Percentiles rank a stretch among this genome's conserved stretches.
Conservation (phyloP, 2,329 filamentous ascomycete species). For the Zasmidium angulare region DNA sequence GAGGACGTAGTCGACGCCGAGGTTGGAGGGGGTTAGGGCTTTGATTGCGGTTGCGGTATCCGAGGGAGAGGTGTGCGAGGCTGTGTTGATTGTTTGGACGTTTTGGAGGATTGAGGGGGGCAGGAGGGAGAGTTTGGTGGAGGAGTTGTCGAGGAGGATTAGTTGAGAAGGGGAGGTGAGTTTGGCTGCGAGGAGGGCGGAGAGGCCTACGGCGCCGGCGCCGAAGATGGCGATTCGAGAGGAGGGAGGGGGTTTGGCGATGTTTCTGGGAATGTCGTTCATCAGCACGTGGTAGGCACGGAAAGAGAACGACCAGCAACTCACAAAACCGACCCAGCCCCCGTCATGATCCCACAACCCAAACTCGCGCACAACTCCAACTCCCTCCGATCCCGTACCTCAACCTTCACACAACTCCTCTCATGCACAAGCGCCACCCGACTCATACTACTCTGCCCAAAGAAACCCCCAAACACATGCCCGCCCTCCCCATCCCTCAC, state of each 20-base stretch:
- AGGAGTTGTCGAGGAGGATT: constrained; percentile 24
- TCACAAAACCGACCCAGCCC: constrained; percentile 24
- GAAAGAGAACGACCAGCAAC: too few relatives aligned
- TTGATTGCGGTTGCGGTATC: constrained; percentile 16
- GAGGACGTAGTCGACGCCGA: constrained; percentile 20
- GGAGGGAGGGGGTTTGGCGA: constrained; percentile 18
- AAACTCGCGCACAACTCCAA: constrained; percentile 21
- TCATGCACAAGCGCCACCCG: constrained; percentile 21
- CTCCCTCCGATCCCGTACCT: constrained; percentile 17
- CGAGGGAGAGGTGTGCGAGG: constrained; percentile 3
- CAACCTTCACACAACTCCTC: constrained; percentile 19
- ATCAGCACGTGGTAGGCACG: too few relatives aligned
- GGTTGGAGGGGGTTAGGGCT: constrained; percentile 11
- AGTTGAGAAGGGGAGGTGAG: constrained; percentile 6
- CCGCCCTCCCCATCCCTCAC: constrained; percentile 15
- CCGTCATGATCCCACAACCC: constrained; percentile 28
- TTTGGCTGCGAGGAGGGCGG: constrained; percentile 22
- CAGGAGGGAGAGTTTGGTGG: constrained; percentile 21
- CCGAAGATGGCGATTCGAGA: constrained; percentile 23
- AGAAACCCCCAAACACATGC: constrained; percentile 21
- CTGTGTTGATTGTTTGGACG: constrained; percentile 13
- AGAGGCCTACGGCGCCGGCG: constrained; percentile 24
- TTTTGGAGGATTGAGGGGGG: constrained; percentile 13
- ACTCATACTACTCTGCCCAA: constrained; percentile 25
- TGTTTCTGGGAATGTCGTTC: constrained; percentile 13